Conservation (phyloP, 169 alveolate genomes). For the Cardiosporidium cionae region DNA sequence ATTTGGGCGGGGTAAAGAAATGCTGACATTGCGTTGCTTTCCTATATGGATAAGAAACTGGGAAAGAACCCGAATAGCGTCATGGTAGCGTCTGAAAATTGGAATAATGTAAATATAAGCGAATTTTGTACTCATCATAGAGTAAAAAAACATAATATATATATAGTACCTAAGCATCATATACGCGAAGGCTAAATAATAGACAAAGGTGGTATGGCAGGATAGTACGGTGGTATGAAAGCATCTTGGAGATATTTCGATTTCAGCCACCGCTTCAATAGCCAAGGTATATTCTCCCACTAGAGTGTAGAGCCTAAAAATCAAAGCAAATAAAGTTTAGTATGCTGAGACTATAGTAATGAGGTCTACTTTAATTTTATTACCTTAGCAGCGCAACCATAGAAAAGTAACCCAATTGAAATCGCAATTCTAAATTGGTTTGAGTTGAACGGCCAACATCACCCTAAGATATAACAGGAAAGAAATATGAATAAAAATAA, state of each 20-base stretch:
- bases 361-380: too few relatives aligned
- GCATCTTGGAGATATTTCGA: slow-evolving; percentile 48
- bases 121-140: too few relatives aligned
- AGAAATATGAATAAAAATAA: too few relatives aligned
- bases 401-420: slow-evolving; percentile 61
- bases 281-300: slow-evolving; percentile 67
- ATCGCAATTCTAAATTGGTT: too few relatives aligned
- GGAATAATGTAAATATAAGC: too few relatives aligned
- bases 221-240: slow-evolving; percentile 68
- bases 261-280: slow-evolving; percentile 42
- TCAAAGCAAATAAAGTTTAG: slow-evolving; percentile 17
- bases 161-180: slow-evolving; percentile 60
- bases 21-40: slow-evolving; percentile 49
- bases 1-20: slow-evolving; percentile 61
- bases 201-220: slow-evolving; percentile 55
- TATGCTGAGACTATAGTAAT: too few relatives aligned
- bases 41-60: slow-evolving; percentile 53
- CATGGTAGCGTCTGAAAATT: slow-evolving; percentile 70
- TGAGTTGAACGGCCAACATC: too few relatives aligned
- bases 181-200: slow-evolving; percentile 62
- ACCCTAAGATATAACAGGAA: too few relatives aligned
- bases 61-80: slow-evolving; percentile 52
- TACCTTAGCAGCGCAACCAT: slow-evolving; percentile 46
- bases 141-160: too few relatives aligned
- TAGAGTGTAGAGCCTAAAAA: slow-evolving; percentile 48